Evolutionary conservation across 768 basidiomycete genomes (phyloP).

Genomic region (Trametes maxima): DNA sequence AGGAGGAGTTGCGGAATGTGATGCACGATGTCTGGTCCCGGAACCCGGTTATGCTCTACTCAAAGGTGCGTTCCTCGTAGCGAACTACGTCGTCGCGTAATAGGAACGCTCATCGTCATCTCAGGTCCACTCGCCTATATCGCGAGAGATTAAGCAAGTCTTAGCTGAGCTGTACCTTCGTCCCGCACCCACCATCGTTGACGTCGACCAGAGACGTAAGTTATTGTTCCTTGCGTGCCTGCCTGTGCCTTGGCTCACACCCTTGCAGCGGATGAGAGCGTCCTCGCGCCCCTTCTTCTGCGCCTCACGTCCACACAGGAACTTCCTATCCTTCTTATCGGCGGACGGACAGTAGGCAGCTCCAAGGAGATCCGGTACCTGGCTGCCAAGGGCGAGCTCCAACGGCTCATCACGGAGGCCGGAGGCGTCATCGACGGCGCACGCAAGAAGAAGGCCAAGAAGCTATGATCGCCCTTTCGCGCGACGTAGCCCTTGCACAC

Average conservation of each 20-base stretch:
- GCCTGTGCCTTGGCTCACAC: neutral
- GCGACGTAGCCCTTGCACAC: neutral
- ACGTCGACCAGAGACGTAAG: slow-evolving; percentile 64
- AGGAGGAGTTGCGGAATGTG: slow-evolving; percentile 59
- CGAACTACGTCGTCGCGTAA: neutral
- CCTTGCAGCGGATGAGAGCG: slow-evolving; percentile 56
- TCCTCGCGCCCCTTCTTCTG: slow-evolving; percentile 60
- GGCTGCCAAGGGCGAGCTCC: slow-evolving; percentile 52
- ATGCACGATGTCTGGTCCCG: slow-evolving; percentile 69
- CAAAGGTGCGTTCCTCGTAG: slow-evolving; percentile 50
- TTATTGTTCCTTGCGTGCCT: neutral
- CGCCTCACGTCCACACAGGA: slow-evolving; percentile 58
- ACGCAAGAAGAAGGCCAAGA: slow-evolving; percentile 51
- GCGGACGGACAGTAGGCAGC: slow-evolving; percentile 52
- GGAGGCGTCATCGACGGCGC: slow-evolving; percentile 58
- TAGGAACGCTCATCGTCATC: slow-evolving; percentile 2
- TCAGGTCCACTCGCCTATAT: slow-evolving; percentile 63
- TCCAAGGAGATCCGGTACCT: slow-evolving; percentile 55
- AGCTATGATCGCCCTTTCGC: slow-evolving; percentile 21
- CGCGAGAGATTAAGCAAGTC: slow-evolving; percentile 67
- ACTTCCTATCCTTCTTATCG: slow-evolving; percentile 70
- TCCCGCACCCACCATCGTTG: slow-evolving; percentile 67
- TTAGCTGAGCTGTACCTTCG: slow-evolving; percentile 56
- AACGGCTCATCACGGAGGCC: slow-evolving; percentile 50
- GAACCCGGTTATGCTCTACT: slow-evolving; percentile 76